Evolutionary conservation across 2,329 filamentous ascomycete genomes (phyloP), one percentile per base, ranked within the genome.

Genomic region (Pseudonectria foliicola): DNA sequence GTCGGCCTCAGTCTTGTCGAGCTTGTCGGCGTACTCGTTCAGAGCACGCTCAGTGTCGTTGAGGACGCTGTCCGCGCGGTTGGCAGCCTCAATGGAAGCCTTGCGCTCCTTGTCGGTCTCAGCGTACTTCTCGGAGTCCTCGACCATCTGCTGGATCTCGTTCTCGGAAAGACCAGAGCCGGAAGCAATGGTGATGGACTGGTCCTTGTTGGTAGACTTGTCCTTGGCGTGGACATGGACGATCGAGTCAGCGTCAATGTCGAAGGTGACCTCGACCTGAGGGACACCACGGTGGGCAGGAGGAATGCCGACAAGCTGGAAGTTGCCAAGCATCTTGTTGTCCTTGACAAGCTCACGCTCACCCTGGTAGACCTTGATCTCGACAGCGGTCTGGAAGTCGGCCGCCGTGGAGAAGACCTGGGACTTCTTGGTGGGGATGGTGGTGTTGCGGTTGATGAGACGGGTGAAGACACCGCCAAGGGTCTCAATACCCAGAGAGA

Each of bases 351-450:
- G 87, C 75, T 95, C 89, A 85, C 90, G 90, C 79, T 96, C 90
- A 75, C 90, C 90, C 81, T 96, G 89, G 84, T 81, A 96, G 47
- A 96, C 90, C 85, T 96, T 95, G 76, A 96, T 96, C 75, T 95
- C 89, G 59, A 96, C 90, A 52, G 89, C 90, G 45, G 86, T 94
- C 76, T 96, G 90, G 85, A 93, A 95, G 65, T 96, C 90, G 51
- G 90, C 89, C 35, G 89, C 89, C 33, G 90, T 96, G 37, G 89
- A 95, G 80, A 96, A 96, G 60, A 89, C 81, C 72, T 95, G 88
- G 10, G 89, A 95, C 75, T 96, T 96, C 83, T 95, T 95, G 71
- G 90, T 96, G 38, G 90, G 90, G 61, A 96, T 96, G 49, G 90
- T 95, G 59, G 90, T 96, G 79, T 96, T 96, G 56, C 90, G 86